These are phyloP conservation scores for Cyamopsis tetragonoloba DNA, from an alignment of 306 rosid species.

Conservation along the genomic window DNA sequence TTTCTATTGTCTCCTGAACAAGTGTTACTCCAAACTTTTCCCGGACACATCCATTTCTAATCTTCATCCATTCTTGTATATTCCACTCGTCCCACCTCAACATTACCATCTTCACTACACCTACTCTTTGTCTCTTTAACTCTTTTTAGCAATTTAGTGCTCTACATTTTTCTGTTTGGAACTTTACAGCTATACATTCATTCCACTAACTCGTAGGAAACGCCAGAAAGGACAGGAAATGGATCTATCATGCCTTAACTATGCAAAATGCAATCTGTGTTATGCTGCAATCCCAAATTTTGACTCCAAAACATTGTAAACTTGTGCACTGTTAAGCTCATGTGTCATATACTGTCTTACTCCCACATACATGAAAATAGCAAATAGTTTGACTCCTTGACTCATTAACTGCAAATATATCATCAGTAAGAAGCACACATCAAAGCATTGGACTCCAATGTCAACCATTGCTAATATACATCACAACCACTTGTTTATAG, in stretches of 20 bases:
- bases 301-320: not conserved
- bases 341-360: not conserved
- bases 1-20: not conserved
- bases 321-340: not conserved
- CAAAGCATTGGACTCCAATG: too few species aligned
- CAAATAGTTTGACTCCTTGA: too few species aligned
- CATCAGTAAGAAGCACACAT: too few species aligned
- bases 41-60: not conserved
- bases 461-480: too few species aligned
- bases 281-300: not conserved
- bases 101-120: not conserved
- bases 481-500: too few species aligned
- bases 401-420: too few species aligned
- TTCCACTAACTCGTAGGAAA: too few species aligned
- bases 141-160: not conserved
- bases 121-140: not conserved
- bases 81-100: not conserved
- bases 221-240: too few species aligned
- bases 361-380: not conserved
- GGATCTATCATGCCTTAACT: not conserved
- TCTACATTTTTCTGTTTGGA: too few species aligned
- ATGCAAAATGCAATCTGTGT: not conserved
- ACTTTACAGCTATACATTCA: too few species aligned
- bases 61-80: not conserved
- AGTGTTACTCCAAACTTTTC: constrained; percentile 3